These are phyloP conservation scores for Ustilago trichophora DNA, from an alignment of 1,284 basidiomycete genomes.

Conservation along the genomic window DNA sequence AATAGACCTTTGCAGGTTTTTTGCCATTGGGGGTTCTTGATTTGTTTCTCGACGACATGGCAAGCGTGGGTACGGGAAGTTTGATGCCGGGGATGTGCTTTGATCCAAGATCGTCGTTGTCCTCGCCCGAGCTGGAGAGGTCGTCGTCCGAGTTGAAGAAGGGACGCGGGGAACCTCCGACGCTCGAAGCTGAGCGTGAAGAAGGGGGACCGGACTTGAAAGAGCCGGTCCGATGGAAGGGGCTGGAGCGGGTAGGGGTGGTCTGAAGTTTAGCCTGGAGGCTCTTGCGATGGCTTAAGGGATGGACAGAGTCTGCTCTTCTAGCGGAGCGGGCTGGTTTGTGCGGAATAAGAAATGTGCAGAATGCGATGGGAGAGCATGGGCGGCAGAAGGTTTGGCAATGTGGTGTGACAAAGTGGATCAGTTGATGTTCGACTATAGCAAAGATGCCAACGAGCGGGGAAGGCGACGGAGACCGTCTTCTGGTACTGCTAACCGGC, in stretches of 20 bases:
- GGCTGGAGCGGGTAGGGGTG: slow-evolving; percentile 23
- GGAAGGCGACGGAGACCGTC: too few relatives aligned
- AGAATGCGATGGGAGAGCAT: too few relatives aligned
- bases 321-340: slow-evolving; percentile 34
- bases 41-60: slow-evolving; percentile 43
- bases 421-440: too few relatives aligned
- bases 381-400: too few relatives aligned
- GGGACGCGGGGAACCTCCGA: slow-evolving; percentile 38
- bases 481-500: too few relatives aligned
- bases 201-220: slow-evolving; percentile 31
- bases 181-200: slow-evolving; percentile 40
- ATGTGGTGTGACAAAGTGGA: too few relatives aligned
- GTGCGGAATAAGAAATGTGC: too few relatives aligned
- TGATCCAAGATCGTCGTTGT: slow-evolving; percentile 38
- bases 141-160: slow-evolving; percentile 40
- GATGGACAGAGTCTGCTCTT: slow-evolving; percentile 27
- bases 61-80: slow-evolving; percentile 44
- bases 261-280: slow-evolving; percentile 38
- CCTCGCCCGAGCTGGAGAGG: slow-evolving; percentile 38
- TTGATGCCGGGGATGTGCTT: slow-evolving; percentile 52
- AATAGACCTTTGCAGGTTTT: slow-evolving; percentile 29
- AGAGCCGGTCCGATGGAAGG: slow-evolving; percentile 25
- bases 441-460: too few relatives aligned
- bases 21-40: slow-evolving; percentile 25
- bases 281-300: slow-evolving; percentile 37